Base-by-base conservation (phyloP, 1,284 basidiomycete genomes). In the Gymnopus androsaceus region DNA sequence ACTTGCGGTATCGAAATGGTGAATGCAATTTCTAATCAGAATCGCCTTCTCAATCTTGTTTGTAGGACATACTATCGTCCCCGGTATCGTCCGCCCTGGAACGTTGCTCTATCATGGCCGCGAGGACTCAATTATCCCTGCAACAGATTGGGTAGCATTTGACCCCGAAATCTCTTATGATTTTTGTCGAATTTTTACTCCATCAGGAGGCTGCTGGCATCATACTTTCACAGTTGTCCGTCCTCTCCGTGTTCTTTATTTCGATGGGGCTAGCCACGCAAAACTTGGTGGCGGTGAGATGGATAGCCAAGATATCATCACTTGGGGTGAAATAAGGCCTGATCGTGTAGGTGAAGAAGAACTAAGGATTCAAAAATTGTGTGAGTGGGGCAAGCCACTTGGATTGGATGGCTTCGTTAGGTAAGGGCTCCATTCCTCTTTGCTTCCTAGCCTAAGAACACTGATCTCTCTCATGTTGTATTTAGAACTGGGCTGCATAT, bases 401-500 rank as follows among this genome's bases (percentile, higher is more conserved):
- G 51, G 46, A n/a, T 55, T 79, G 3, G 75, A 74, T 60, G 74
- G 69, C 1, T 75, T 73, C 31, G 66, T 75, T 14, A 68, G 75
- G 75, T 72, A 51, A 19, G 9, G 23, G 4, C 17, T n/a, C 14
- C 37, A 25, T 1, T 21, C 14, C 14, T 9, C 21, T 2, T 27
- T 8, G 23, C 2, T 25, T 17, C 11, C 4, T 46, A 15, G 23
- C 31, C 31, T 27, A 17, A n/a, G n/a, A n/a, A 14, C 1, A 2
- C 31, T 30, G 11, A 47, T 23, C n/a, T 9, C 9, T 33, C 6
- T 47, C 9, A n/a, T n/a, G n/a, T n/a, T n/a, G n/a, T n/a, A n/a
- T 17, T 15, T 8, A 75, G 77, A 59, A 80, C 79, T 78, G 74
- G 77, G 63, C 71, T 76, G 67, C n/a, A 67, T 73, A 57, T 81